Evolutionary conservation across 352 stramenopile species (phyloP), one percentile per base, ranked within the genome.

Genomic region (Pythium phragmitis): DNA sequence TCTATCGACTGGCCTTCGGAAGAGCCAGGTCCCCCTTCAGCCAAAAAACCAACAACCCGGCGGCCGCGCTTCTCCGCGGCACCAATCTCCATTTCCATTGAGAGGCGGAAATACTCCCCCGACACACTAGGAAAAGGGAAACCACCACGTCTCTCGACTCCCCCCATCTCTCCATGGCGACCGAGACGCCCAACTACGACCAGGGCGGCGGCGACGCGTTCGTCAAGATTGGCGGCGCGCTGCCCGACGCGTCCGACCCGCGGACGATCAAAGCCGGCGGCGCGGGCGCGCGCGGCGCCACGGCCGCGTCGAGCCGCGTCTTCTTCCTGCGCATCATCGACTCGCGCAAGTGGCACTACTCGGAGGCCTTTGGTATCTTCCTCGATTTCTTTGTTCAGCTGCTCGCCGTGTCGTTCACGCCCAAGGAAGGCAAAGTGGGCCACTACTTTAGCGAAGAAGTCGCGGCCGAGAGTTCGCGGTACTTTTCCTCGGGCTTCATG

Each of bases 311-410:
- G 4, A 59, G 49, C 54, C 85, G 82, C 36, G 73, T 92, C n/a
- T 92, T 92, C 60, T 91, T 79, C 64, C 67, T 94, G 59, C 87
- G 84, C 33, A 76, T 93, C 36, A 88, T 94, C 66, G 87, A 96
- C 69, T 92, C 85, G 55, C 85, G 87, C 70, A 93, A 92, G 67
- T 96, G 87, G 85, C 87, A 96, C 67, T 94, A 96, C 71, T 83
- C 76, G 54, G 84, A 94, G 67, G 90, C 85, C 3, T 91, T 94
- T 51, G 79, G 82, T 63, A 79, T 94, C 28, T 94, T 93, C 57
- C 63, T 93, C 49, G 87, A 96, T 74, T 96, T 96, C 50, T 87
- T 93, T 54, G 80, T 88, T 45, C 87, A 96, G 69, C 71, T 96
- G 39, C 60, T 94, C 36, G 76, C 85, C 52, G 77, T 96, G 50